Percentiles rank a stretch among this genome's conserved stretches.
Evolutionary conservation across 1,139 yeast genomes (phyloP).

Genomic region (Taiozyma sp.): DNA sequence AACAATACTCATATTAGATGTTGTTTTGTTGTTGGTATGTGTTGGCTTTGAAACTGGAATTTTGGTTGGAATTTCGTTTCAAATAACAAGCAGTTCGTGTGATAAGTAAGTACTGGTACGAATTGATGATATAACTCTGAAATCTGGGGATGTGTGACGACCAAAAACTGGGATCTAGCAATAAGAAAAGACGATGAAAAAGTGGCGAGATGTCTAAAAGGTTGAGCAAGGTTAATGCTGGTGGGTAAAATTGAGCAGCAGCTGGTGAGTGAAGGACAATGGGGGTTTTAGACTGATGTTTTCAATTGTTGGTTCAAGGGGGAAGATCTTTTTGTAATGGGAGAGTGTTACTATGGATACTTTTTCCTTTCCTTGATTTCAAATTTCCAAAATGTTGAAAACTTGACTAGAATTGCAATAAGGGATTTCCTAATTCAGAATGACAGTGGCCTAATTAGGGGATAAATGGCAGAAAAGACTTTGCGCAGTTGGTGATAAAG

Average conservation of each 20-base stretch:
- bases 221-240: neutral
- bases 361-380: neutral
- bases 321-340: neutral
- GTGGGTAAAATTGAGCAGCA: neutral
- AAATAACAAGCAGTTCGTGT: neutral
- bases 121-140: neutral
- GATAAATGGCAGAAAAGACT: neutral
- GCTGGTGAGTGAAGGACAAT: neutral
- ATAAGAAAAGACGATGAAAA: neutral
- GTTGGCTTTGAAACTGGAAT: neutral
- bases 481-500: neutral
- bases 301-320: neutral
- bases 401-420: neutral
- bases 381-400: neutral
- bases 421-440: neutral
- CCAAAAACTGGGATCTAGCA: neutral
- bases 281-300: neutral
- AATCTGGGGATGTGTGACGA: neutral
- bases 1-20: constrained; percentile 10
- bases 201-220: neutral
- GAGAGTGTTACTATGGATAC: neutral
- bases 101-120: neutral
- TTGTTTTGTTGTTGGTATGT: neutral
- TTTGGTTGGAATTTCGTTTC: neutral
- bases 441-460: neutral